These are phyloP conservation scores for Miscanthus sacchariflorus DNA, from an alignment of 202 grass and related monocot species.

Conservation along the genomic window DNA sequence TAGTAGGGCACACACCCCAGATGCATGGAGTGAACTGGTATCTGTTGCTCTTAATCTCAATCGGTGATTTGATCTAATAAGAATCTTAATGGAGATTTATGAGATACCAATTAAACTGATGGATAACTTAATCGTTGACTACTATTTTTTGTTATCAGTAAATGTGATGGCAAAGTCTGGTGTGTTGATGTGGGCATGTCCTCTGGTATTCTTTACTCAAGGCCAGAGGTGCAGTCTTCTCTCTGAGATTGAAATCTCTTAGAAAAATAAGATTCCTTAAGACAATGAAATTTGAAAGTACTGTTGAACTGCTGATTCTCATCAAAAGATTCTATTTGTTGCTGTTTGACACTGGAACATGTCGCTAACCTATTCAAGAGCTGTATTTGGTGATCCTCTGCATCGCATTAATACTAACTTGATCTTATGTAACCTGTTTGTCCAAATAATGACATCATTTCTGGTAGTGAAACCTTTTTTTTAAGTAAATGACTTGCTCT, in stretches of 20 bases:
- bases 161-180: conserved; percentile 90
- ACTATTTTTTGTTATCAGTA: conserved; percentile 64
- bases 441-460: background rate
- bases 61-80: background rate
- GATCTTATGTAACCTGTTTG: background rate
- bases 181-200: conserved; percentile 99
- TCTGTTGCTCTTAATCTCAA: conserved; percentile 12
- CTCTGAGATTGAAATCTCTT: background rate
- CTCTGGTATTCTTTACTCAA: conserved; percentile 83
- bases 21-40: conserved; percentile 84
- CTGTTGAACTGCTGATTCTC: background rate
- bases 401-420: background rate
- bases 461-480: background rate
- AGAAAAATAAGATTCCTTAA: background rate
- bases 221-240: conserved; percentile 73
- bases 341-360: background rate
- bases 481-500: conserved; percentile 8
- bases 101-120: background rate
- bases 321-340: background rate
- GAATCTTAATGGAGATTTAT: background rate
- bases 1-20: conserved; percentile 95
- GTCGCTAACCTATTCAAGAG: background rate
- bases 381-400: background rate
- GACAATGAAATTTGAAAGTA: background rate
- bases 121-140: conserved; percentile 19